These are phyloP conservation scores for Leishmania lainsoni DNA, from an alignment of 208 protist genomes.

Conservation along the genomic window DNA sequence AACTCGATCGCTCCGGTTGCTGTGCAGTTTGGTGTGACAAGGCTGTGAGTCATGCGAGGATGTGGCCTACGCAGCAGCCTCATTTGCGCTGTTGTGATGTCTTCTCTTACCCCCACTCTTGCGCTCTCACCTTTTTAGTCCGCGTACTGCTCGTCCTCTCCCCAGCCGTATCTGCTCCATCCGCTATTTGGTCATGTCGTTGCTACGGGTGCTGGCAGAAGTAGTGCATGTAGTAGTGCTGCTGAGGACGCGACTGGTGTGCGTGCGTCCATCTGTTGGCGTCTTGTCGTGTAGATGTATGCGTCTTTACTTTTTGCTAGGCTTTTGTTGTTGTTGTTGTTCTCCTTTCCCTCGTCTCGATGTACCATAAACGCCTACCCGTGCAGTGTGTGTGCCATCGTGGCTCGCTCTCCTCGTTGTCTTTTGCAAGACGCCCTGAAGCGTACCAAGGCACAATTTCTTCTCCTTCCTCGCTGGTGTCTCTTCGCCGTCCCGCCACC, in stretches of 20 bases:
- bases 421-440: background rate
- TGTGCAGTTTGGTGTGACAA: conserved; percentile 54
- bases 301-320: background rate
- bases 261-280: background rate
- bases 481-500: background rate
- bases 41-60: conserved; percentile 23
- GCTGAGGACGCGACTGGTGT: background rate
- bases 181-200: background rate
- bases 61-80: background rate
- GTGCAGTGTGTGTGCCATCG: background rate
- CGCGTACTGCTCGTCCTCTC: background rate
- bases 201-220: background rate
- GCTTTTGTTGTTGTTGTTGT: no score
- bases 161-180: background rate
- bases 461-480: background rate
- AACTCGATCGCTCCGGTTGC: conserved; percentile 40
- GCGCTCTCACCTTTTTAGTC: background rate
- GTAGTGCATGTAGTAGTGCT: background rate
- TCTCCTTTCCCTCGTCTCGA: background rate
- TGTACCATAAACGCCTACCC: conserved; percentile 5
- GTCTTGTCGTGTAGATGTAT: conserved; percentile 1
- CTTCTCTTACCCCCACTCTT: background rate
- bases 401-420: background rate
- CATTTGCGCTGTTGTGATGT: background rate
- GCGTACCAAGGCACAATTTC: background rate